phyloP scores from a whole-genome alignment of 2,329 filamentous ascomycete species.

The Penicillium psychrosexuale region DNA sequence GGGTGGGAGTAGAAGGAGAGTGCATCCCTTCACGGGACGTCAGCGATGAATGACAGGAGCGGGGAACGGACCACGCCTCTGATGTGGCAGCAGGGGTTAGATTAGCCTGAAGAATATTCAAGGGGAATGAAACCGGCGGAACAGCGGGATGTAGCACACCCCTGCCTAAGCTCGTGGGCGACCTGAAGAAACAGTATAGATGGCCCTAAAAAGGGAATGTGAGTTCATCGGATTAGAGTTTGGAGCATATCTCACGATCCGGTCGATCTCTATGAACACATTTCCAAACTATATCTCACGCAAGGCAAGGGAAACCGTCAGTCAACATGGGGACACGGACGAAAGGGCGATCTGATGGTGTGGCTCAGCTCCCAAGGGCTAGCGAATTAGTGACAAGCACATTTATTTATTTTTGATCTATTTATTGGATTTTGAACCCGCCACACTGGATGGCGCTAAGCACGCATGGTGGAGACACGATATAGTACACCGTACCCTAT shows the following conservation, averaged over 20 bases:
- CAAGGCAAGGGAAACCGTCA: neutral
- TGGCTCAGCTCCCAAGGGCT: slow-evolving; percentile 16
- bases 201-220: neutral
- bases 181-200: neutral
- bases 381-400: neutral
- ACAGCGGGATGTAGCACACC: neutral
- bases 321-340: neutral
- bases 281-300: neutral
- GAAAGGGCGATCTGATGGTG: slow-evolving; percentile 6
- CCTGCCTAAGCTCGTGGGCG: neutral
- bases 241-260: neutral
- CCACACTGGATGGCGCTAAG: neutral
- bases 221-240: neutral
- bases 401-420: neutral
- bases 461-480: slow-evolving; percentile 1
- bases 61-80: neutral
- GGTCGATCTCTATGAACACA: slow-evolving; percentile 4
- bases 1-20: neutral
- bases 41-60: neutral
- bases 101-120: neutral
- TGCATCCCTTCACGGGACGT: neutral
- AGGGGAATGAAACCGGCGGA: neutral
- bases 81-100: neutral
- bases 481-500: neutral
- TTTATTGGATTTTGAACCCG: neutral